Evolutionary conservation across 139 green algal genomes (phyloP).

Genomic region (Tetraselmis chui): DNA sequence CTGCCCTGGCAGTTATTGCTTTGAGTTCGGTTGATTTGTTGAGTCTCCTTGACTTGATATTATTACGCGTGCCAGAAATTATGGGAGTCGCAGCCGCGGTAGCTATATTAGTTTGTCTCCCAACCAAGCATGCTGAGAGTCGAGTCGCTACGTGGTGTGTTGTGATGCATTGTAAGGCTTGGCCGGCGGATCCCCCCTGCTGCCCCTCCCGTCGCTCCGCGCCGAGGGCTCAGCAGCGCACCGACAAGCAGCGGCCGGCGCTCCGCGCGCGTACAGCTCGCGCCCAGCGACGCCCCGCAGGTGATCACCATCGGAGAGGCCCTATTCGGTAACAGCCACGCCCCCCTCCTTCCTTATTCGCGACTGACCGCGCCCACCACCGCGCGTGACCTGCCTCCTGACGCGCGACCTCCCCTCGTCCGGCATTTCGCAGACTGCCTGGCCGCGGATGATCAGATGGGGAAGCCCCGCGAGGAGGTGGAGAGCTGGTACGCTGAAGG

Average conservation of each 20-base stretch:
- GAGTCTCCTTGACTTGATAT: no score
- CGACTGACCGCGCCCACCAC: no score
- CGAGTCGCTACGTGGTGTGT: no score
- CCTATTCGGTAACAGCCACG: slow-evolving; percentile 42
- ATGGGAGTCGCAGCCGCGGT: no score
- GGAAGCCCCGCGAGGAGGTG: neutral
- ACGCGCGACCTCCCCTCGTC: neutral
- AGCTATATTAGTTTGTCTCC: no score
- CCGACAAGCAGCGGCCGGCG: neutral
- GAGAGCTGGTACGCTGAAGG: neutral
- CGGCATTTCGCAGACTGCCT: neutral
- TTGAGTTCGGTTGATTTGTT: no score
- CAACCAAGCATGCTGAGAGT: no score
- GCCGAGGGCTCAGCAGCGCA: neutral
- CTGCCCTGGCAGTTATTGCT: no score
- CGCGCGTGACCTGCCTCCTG: neutral
- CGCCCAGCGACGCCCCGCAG: slow-evolving; percentile 10
- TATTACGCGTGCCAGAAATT: no score
- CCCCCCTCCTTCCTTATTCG: neutral
- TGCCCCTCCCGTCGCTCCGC: no score
- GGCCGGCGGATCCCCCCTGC: no score
- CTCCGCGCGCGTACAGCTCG: neutral
- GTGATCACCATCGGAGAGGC: slow-evolving; percentile 58
- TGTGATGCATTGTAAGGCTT: no score
- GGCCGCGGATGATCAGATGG: slow-evolving; percentile 50